A percentile compares a stretch with the other conserved stretches of the same genome.
Conservation (phyloP, 495 filamentous ascomycete species). For the Aspergillus baeticus region DNA sequence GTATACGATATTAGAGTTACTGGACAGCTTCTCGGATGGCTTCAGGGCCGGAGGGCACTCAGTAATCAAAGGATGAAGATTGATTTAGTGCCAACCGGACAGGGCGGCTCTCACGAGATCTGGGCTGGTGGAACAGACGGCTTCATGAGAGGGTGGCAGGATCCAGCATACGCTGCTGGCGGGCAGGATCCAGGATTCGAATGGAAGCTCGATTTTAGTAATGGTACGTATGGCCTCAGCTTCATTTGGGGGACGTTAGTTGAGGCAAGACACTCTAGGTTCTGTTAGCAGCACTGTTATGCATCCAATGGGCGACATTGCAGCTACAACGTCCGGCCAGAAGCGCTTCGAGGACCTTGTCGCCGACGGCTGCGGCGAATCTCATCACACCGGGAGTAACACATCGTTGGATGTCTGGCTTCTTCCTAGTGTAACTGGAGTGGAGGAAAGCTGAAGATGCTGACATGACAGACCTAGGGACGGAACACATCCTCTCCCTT, state of each 20-base stretch:
- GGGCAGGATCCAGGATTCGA: constrained; percentile 53
- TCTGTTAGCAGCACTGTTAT: constrained; percentile 62
- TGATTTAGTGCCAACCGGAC: constrained; percentile 54
- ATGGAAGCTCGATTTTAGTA: constrained; percentile 51
- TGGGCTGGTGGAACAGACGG: constrained; percentile 89
- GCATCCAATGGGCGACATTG: constrained; percentile 64
- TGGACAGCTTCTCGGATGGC: constrained; percentile 63
- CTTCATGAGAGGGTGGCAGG: constrained; percentile 70
- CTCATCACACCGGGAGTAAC: constrained; percentile 30
- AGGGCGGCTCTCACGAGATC: constrained; percentile 62
- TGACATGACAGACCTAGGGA: too few relatives aligned
- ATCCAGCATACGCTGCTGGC: constrained; percentile 55
- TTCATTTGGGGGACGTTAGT: neutral
- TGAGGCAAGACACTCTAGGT: constrained; percentile 32
- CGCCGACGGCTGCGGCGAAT: constrained; percentile 8
- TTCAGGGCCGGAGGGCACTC: constrained; percentile 65
- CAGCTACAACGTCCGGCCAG: constrained; percentile 75
- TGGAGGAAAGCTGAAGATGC: too few relatives aligned
- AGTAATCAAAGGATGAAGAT: constrained; percentile 80
- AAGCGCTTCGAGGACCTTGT: constrained; percentile 28
- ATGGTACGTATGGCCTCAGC: constrained; percentile 32
- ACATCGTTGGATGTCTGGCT: constrained; percentile 69
- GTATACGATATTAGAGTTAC: constrained; percentile 83
- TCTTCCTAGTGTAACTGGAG: constrained; percentile 27
- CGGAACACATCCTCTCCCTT: too few relatives aligned